A percentile compares a stretch with the other conserved stretches of the same genome.
Evolutionary conservation across 768 basidiomycete genomes (phyloP).

Genomic region (Phlebiopsis gigantea): DNA sequence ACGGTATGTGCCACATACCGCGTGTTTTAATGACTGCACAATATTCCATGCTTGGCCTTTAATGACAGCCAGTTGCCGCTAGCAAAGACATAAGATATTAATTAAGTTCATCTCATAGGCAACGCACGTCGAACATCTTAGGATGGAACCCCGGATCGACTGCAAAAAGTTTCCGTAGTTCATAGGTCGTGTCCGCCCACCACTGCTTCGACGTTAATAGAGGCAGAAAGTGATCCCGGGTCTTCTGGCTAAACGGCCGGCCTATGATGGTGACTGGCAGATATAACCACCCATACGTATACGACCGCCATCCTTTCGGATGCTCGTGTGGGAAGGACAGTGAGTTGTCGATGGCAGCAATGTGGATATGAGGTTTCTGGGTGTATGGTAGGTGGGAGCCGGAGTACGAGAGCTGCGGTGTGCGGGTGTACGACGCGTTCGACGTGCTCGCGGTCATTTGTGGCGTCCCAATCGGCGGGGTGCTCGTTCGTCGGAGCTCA

Average conservation of each 20-base stretch:
- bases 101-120: background rate
- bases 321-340: slow-evolving; percentile 91
- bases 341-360: slow-evolving; percentile 92
- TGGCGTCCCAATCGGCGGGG: slow-evolving; percentile 13
- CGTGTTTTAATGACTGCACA: slow-evolving; percentile 78
- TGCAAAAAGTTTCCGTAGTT: slow-evolving; percentile 71
- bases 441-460: slow-evolving; percentile 14
- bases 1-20: slow-evolving; percentile 23
- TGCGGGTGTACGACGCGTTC: slow-evolving; percentile 15
- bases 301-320: slow-evolving; percentile 71
- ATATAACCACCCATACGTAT: slow-evolving; percentile 86
- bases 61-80: slow-evolving; percentile 88
- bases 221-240: slow-evolving; percentile 76
- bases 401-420: slow-evolving; percentile 14
- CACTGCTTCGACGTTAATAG: slow-evolving; percentile 77
- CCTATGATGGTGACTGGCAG: slow-evolving; percentile 83
- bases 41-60: slow-evolving; percentile 94
- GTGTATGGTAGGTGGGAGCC: slow-evolving; percentile 35
- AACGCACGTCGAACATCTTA: slow-evolving; percentile 77
- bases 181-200: slow-evolving; percentile 86
- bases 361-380: slow-evolving; percentile 76
- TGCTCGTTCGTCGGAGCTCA: slow-evolving; percentile 46
- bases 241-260: slow-evolving; percentile 78
- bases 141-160: slow-evolving; percentile 85
- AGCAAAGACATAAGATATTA: slow-evolving; percentile 8